Base-by-base conservation (phyloP, 2,329 filamentous ascomycete species). In the Cercospora janseana region DNA sequence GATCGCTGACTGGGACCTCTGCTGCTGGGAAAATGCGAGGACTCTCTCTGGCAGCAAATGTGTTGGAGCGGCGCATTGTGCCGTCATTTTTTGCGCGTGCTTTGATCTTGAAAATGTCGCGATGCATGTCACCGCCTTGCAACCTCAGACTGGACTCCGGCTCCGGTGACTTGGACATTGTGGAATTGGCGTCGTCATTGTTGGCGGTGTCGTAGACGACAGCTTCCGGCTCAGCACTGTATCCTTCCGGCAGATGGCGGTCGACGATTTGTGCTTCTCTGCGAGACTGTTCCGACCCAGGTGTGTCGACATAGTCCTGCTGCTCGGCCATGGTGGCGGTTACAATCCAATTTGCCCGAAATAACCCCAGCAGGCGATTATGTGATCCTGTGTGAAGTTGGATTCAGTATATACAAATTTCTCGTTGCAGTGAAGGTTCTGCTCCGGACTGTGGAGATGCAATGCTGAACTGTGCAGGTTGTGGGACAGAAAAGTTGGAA, bases 101-200 rank as follows among this genome's bases (percentile, higher is more conserved):
- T 54, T 84, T 81, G 60, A 88, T 82, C 64, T 81, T 86, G 76
- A 87, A 91, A 26, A 91, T 78, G 61, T 88, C 85, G 26, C 87
- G 82, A 65, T 90, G 86, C 16, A 91, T 85, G 61, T 91, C 87
- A 31, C 87, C 87, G 44, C 87, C 87, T 63, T 86, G 86, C 3
- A 90, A 75, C 51, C 75, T 80, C 46, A 90, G 72, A 0, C 87
- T 90, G 1, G 85, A 88, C 52, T 85, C 80, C 21, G 57, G 57
- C 18, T 50, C 38, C 23, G 56, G 45, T 13, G 54, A 47, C 21
- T 27, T 42, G 13, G 50, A 40, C 7, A 46, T 10, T 8, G 27
- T 31, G 4, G 50, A 56, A 16, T 32, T 48, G 24, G 43, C 42
- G 24, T 52, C 40, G 9, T 37, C 27, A 20, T 47, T 37, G 21